Evolutionary conservation across 192 early-diverging fungal genomes (phyloP).

Genomic region (Pilaira anomala): DNA sequence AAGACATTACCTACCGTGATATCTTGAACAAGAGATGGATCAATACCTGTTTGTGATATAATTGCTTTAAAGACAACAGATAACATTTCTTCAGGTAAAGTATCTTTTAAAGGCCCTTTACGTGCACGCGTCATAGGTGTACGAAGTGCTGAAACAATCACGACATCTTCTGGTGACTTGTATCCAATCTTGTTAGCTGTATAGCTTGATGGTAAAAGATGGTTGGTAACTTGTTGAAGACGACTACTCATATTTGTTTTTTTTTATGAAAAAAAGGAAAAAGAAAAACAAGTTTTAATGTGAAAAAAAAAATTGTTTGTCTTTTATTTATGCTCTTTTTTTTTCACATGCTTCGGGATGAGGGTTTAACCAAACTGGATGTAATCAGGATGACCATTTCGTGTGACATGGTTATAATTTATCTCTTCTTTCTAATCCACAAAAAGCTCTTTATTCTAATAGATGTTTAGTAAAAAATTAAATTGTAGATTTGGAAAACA

Average conservation of each 20-base stretch:
- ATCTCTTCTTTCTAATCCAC: no score
- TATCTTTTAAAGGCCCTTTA: conserved; percentile 92
- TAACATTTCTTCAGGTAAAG: conserved; percentile 71
- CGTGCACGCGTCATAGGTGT: conserved; percentile 88
- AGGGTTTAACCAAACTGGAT: no score
- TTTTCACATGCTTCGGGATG: no score
- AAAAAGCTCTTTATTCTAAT: no score
- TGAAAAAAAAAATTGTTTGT: background rate
- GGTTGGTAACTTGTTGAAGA: conserved; percentile 51
- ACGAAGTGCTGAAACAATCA: conserved; percentile 88
- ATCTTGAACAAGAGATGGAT: conserved; percentile 66
- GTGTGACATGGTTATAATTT: no score
- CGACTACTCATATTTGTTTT: conserved; percentile 44
- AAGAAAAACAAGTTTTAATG: background rate
- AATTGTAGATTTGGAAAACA: no score
- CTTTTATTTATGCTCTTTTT: no score
- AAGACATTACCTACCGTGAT: conserved; percentile 77
- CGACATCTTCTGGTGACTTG: conserved; percentile 89
- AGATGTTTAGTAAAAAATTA: no score
- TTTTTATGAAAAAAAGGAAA: background rate
- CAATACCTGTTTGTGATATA: conserved; percentile 49
- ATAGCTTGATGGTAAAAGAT: conserved; percentile 42
- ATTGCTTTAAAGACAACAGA: conserved; percentile 70
- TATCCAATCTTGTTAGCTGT: conserved; percentile 58
- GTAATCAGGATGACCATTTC: no score